Conservation (phyloP, 805 yeast genomes). For the Starmerella vaccinii region DNA sequence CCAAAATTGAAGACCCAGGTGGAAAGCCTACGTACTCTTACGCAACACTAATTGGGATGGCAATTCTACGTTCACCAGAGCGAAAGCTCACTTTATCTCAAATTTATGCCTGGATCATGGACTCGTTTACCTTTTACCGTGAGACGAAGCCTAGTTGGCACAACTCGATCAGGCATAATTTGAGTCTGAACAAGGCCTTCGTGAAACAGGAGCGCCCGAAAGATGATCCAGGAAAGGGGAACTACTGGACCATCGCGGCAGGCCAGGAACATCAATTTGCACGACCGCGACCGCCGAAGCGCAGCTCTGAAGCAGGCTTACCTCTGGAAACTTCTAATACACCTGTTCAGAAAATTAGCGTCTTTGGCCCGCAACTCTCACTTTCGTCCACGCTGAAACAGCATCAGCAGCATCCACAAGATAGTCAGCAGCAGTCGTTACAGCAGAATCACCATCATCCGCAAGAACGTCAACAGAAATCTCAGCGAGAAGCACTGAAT, state of each 20-base stretch:
- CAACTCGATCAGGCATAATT: constrained; percentile 88
- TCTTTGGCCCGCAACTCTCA: no score
- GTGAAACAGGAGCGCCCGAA: constrained; percentile 82
- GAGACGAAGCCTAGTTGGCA: constrained; percentile 93
- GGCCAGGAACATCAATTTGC: constrained; percentile 76
- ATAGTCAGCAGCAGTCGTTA: neutral
- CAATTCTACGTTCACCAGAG: constrained; percentile 69
- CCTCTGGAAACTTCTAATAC: neutral
- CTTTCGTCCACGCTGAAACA: no score
- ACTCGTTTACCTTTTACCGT: constrained; percentile 71
- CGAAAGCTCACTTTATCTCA: constrained; percentile 68
- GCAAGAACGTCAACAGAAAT: neutral
- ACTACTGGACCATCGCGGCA: constrained; percentile 83
- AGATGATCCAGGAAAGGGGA: constrained; percentile 48
- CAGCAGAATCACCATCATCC: neutral
- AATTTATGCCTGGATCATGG: constrained; percentile 85
- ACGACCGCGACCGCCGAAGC: constrained; percentile 33
- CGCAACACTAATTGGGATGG: constrained; percentile 88
- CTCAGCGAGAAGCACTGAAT: neutral
- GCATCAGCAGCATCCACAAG: neutral
- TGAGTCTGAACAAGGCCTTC: constrained; percentile 87
- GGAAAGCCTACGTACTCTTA: constrained; percentile 88
- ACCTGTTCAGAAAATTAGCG: neutral
- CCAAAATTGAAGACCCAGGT: constrained; percentile 42
- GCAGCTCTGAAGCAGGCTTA: constrained; percentile 2